Percentiles rank a stretch among this genome's conserved stretches.
phyloP scores from a whole-genome alignment of 208 protist genomes.

The Acanthamoeba castellanii region DNA sequence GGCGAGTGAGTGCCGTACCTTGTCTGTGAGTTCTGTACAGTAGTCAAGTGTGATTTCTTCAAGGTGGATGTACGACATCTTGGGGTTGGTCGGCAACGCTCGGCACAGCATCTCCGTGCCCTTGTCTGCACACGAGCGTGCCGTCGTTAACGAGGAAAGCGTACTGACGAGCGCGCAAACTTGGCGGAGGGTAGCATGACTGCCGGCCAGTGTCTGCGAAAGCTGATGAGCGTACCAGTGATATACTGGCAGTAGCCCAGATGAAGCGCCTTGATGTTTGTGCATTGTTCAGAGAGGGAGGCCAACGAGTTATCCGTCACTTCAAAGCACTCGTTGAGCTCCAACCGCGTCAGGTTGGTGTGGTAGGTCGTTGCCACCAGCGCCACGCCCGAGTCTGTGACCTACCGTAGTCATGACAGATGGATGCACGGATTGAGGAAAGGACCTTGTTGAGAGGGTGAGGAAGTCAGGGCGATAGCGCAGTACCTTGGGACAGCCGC shows the following conservation, averaged over 20 bases:
- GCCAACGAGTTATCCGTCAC: constrained; percentile 19
- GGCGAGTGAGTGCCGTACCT: not conserved
- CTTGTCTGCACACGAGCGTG: not conserved
- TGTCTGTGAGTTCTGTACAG: constrained; percentile 61
- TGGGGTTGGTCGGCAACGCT: constrained; percentile 19
- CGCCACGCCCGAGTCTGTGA: constrained; percentile 20
- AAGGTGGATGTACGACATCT: not conserved
- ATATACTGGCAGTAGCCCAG: constrained; percentile 56
- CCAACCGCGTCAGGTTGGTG: constrained; percentile 22
- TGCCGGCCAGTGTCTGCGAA: not conserved
- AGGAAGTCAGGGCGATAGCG: not conserved
- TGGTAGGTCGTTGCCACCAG: not conserved
- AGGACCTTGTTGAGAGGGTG: no score
- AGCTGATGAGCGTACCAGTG: not conserved
- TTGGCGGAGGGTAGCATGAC: not conserved
- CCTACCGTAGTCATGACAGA: not conserved
- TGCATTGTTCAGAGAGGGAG: not conserved
- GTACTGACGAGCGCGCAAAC: not conserved
- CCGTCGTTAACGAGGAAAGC: not conserved
- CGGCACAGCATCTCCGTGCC: constrained; percentile 7
- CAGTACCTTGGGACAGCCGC: constrained; percentile 24
- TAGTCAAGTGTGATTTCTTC: constrained; percentile 49
- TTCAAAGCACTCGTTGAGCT: constrained; percentile 54
- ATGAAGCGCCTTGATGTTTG: constrained; percentile 32
- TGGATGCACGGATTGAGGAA: no score